Percentiles rank a stretch among this genome's conserved stretches.
phyloP scores from a whole-genome alignment of 2,329 filamentous ascomycete genomes.

The Myrmaecium sp. region DNA sequence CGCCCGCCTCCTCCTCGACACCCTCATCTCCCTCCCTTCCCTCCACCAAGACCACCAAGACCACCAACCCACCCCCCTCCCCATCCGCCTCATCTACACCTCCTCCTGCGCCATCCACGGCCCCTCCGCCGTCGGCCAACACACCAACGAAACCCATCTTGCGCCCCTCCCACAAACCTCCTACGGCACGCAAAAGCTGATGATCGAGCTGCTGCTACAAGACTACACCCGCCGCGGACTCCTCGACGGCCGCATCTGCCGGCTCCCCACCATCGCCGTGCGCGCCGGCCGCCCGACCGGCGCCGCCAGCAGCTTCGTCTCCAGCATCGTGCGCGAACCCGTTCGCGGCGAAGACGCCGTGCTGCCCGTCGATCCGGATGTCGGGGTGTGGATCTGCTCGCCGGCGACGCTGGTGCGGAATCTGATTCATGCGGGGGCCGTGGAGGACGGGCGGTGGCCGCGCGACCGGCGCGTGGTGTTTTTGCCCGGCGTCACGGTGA shows the following conservation, averaged over 20 bases:
- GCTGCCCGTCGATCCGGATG: slow-evolving; percentile 29
- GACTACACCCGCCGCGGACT: slow-evolving; percentile 40
- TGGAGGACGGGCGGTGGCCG: slow-evolving; percentile 29
- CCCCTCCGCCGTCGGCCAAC: slow-evolving; percentile 23
- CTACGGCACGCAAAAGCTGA: slow-evolving; percentile 43
- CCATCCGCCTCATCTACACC: slow-evolving; percentile 38
- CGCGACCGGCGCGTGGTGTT: slow-evolving; percentile 30
- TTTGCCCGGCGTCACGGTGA: slow-evolving; percentile 33
- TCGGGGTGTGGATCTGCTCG: slow-evolving; percentile 38
- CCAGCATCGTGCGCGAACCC: slow-evolving; percentile 44
- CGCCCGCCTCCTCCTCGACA: slow-evolving; percentile 33
- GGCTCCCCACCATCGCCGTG: slow-evolving; percentile 43
- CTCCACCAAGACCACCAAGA: no score
- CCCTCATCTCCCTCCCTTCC: no score
- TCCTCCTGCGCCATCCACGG: slow-evolving; percentile 44
- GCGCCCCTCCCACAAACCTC: slow-evolving; percentile 41
- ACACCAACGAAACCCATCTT: slow-evolving; percentile 17
- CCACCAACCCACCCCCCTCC: slow-evolving; percentile 29
- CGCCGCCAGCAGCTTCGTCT: slow-evolving; percentile 43
- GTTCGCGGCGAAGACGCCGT: slow-evolving; percentile 33
- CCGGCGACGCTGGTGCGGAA: slow-evolving; percentile 36
- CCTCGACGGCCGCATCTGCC: slow-evolving; percentile 37
- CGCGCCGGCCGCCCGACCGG: slow-evolving; percentile 39
- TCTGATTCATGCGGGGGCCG: slow-evolving; percentile 31
- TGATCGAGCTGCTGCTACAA: slow-evolving; percentile 41